Percentiles rank a stretch among this genome's conserved stretches.
phyloP scores from a whole-genome alignment of 2,329 filamentous ascomycete species.

The Fusarium phyllophilum region DNA sequence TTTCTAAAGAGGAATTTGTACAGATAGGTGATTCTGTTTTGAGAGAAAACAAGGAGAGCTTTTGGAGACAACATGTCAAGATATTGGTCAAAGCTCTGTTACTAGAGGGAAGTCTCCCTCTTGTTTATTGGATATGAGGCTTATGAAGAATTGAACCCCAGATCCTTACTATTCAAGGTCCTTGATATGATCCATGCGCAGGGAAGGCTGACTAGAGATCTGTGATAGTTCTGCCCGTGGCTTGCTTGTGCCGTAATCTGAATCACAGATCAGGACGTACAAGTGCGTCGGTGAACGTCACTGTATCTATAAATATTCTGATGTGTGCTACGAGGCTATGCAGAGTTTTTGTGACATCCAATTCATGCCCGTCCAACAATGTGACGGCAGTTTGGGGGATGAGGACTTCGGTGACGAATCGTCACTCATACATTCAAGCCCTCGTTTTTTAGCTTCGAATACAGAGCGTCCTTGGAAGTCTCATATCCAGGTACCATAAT shows the following conservation, averaged over 20 bases:
- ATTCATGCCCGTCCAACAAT: not conserved
- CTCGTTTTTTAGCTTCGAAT: slow-evolving; percentile 32
- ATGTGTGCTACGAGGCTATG: not conserved
- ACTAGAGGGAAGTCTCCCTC: not conserved
- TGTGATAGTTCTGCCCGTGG: not conserved
- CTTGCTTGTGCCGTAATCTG: slow-evolving; percentile 15
- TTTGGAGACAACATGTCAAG: slow-evolving; percentile 19
- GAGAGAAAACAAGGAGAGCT: slow-evolving; percentile 8
- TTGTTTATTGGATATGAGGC: slow-evolving; percentile 16
- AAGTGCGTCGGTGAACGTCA: not conserved
- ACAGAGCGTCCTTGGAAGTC: slow-evolving; percentile 37
- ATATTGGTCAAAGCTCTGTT: slow-evolving; percentile 17
- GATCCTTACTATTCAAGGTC: slow-evolving; percentile 20
- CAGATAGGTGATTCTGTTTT: slow-evolving; percentile 8
- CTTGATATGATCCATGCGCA: slow-evolving; percentile 24
- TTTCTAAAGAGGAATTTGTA: slow-evolving; percentile 13
- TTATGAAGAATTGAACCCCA: slow-evolving; percentile 9
- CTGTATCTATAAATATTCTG: slow-evolving; percentile 4
- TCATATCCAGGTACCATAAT: slow-evolving; percentile 39
- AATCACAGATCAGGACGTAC: slow-evolving; percentile 4
- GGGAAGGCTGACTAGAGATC: slow-evolving; percentile 20
- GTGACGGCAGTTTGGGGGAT: not conserved
- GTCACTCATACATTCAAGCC: slow-evolving; percentile 40
- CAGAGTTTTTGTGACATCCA: not conserved
- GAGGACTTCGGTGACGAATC: not conserved